Conservation (phyloP, 2,329 filamentous ascomycete genomes). For the Scolecobasidium constrictum region DNA sequence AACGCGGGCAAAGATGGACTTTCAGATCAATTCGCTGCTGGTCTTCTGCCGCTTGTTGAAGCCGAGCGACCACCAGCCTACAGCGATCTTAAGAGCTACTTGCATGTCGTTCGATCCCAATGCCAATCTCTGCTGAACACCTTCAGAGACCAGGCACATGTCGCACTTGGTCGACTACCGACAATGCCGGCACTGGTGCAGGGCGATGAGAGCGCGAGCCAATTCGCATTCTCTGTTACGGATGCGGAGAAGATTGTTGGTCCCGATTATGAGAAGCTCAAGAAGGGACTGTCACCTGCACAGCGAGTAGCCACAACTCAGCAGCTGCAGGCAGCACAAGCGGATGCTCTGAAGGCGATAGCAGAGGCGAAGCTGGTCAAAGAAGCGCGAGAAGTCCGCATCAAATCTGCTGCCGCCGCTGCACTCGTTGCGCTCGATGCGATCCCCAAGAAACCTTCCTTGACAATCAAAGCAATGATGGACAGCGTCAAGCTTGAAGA, state of each 20-base stretch:
- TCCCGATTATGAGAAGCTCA: constrained; percentile 78
- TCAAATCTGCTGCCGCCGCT: constrained; percentile 76
- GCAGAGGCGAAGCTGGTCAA: constrained; percentile 71
- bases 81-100: constrained; percentile 77
- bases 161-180: constrained; percentile 64
- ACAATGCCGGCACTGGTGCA: constrained; percentile 83
- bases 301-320: constrained; percentile 76
- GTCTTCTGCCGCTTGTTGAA: constrained; percentile 68
- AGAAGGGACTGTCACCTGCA: constrained; percentile 78
- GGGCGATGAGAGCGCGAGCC: constrained; percentile 82
- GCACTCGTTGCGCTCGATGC: constrained; percentile 79
- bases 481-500: constrained; percentile 95
- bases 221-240: constrained; percentile 78
- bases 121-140: constrained; percentile 83
- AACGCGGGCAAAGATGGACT: constrained; percentile 32
- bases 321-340: constrained; percentile 66
- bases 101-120: constrained; percentile 82
- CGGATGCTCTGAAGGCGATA: constrained; percentile 60
- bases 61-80: constrained; percentile 73
- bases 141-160: constrained; percentile 83
- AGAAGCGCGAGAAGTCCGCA: constrained; percentile 70
- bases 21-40: constrained; percentile 48
- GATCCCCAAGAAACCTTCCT: constrained; percentile 85
- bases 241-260: constrained; percentile 82
- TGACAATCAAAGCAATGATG: constrained; percentile 94